Conservation (phyloP, 306 rosid genomes). For the Urtica urens region DNA sequence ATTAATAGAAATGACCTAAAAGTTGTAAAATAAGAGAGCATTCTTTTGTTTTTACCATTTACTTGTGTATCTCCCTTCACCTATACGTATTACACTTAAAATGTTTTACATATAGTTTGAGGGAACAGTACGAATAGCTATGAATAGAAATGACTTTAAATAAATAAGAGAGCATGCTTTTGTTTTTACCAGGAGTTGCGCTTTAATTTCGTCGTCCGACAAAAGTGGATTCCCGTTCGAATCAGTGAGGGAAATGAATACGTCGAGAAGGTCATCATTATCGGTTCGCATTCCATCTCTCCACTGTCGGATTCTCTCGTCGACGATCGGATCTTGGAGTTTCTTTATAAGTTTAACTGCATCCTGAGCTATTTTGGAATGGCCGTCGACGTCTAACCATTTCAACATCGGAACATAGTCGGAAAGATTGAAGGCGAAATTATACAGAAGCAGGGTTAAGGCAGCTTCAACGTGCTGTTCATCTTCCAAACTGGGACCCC, state of each 20-base stretch:
- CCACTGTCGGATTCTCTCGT: slow-evolving; percentile 26
- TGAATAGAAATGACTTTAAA: not conserved
- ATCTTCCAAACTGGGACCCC: slow-evolving; percentile 29
- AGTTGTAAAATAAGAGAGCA: too few species aligned
- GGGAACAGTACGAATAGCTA: not conserved
- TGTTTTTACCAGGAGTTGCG: slow-evolving; percentile 19
- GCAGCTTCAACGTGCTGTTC: slow-evolving; percentile 18
- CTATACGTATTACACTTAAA: too few species aligned
- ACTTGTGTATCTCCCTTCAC: too few species aligned
- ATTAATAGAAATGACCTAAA: too few species aligned
- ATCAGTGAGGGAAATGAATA: slow-evolving; percentile 26
- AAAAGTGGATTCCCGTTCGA: slow-evolving; percentile 12
- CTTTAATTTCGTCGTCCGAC: slow-evolving; percentile 29
- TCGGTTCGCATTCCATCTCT: slow-evolving; percentile 15
- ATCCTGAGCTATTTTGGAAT: slow-evolving; percentile 1
- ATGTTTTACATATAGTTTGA: too few species aligned
- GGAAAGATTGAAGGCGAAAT: slow-evolving; percentile 17
- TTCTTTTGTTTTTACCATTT: too few species aligned
- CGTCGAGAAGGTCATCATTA: slow-evolving; percentile 30
- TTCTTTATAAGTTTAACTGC: slow-evolving; percentile 10
- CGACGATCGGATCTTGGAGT: slow-evolving; percentile 24
- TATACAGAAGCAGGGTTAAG: slow-evolving; percentile 13
- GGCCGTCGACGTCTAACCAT: slow-evolving; percentile 28
- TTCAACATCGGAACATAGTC: slow-evolving; percentile 33
- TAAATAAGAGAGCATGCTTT: too few species aligned